These are phyloP conservation scores for Recurvomyces mirabilis DNA, from an alignment of 495 filamentous ascomycete species.

Conservation along the genomic window DNA sequence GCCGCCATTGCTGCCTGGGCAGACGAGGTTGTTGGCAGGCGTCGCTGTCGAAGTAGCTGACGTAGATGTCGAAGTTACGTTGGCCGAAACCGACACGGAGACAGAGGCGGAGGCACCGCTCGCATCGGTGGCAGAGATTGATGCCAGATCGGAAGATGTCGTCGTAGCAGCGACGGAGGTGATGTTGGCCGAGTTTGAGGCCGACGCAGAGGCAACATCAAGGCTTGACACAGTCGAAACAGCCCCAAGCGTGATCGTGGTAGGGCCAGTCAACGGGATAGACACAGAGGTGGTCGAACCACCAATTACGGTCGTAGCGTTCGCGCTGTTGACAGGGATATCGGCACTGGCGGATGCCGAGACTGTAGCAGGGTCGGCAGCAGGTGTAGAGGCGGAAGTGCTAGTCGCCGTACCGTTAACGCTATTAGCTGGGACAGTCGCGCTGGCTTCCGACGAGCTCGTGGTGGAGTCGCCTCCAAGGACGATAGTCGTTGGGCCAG, in stretches of 20 bases:
- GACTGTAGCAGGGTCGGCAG: no score
- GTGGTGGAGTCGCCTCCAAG: not conserved
- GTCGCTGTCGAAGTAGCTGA: not conserved
- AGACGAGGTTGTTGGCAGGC: not conserved
- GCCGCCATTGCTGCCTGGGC: not conserved
- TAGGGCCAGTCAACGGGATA: constrained; percentile 1
- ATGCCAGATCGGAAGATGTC: not conserved
- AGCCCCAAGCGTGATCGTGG: constrained; percentile 1
- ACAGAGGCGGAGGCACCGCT: not conserved
- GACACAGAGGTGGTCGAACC: not conserved
- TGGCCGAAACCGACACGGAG: not conserved
- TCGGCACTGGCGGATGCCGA: no score
- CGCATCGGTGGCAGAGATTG: not conserved
- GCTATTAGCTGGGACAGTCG: not conserved
- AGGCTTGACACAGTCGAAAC: no score
- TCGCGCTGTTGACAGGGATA: no score
- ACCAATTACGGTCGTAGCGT: not conserved
- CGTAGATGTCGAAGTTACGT: not conserved
- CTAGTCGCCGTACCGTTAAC: no score
- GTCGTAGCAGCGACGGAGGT: no score
- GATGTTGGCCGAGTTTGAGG: no score
- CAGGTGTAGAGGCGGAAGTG: no score
- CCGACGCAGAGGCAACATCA: no score
- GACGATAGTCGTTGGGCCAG: not conserved
- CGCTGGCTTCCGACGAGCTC: not conserved